A percentile compares a stretch with the other conserved stretches of the same genome.
Evolutionary conservation across 495 filamentous ascomycete species (phyloP).

Genomic region (Penicillium manginii): DNA sequence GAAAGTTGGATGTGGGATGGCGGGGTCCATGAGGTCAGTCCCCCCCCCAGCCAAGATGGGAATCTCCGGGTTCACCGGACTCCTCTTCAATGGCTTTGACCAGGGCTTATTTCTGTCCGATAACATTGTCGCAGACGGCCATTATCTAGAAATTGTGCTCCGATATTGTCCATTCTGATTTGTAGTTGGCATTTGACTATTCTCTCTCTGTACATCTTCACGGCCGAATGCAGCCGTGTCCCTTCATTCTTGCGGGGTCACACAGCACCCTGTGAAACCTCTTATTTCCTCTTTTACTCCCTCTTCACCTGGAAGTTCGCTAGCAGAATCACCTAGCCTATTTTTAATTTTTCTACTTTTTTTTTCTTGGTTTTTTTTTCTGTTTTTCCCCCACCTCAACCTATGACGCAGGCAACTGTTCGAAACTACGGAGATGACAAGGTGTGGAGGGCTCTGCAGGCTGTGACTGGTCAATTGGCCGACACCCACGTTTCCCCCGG

Average conservation of each 20-base stretch:
- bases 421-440: conserved; percentile 17
- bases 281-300: too few species aligned
- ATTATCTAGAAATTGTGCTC: neutral
- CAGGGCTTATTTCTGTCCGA: neutral
- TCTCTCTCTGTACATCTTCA: neutral
- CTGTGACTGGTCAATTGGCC: conserved; percentile 22
- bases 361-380: conserved; percentile 4
- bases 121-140: neutral
- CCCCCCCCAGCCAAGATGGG: neutral
- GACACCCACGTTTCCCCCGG: conserved; percentile 27
- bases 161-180: neutral
- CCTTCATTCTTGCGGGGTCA: conserved; percentile 9
- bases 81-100: conserved; percentile 3
- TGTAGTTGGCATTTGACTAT: neutral
- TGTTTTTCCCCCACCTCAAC: conserved; percentile 12
- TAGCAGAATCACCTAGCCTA: neutral
- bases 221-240: conserved; percentile 12
- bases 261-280: conserved; percentile 1
- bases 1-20: conserved; percentile 24
- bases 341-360: neutral
- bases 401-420: conserved; percentile 3
- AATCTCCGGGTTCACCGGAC: conserved; percentile 38
- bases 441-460: conserved; percentile 21
- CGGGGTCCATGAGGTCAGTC: conserved; percentile 43
- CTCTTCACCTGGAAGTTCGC: too few species aligned